Base-by-base conservation (phyloP, 2,329 filamentous ascomycete genomes). In the Hymenotorrendiella dingleyae region DNA sequence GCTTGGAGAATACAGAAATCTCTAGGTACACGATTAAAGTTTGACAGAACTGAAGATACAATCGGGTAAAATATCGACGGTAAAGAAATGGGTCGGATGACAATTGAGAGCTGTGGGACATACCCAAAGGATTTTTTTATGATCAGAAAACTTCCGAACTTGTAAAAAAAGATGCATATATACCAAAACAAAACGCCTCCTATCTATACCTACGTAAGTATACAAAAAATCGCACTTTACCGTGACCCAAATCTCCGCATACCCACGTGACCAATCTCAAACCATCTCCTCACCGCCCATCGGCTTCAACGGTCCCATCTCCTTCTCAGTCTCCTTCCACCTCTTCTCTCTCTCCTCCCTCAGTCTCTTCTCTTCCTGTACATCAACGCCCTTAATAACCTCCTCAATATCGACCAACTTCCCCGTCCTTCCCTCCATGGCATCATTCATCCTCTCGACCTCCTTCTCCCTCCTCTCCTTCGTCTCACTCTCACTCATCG, bases 391-490 rank as follows among this genome's bases (percentile, higher is more conserved):
- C 20, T 46, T 35, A 35, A 46, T 46, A 10, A 46, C 40, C 20
- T 33, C 39, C 14, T 46, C 44, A 27, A 46, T 46, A 37, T 46
- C 44, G 39, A 46, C 28, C 39, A 46, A 28, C 22, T 36, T 46
- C n/a, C 44, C 44, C 32, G 26, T 46, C 23, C 34, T 11, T 17
- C 42, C 42, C 22, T 38, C 42, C 23, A 23, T 28, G 16, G 28
- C 27, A 36, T 39, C 23, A 32, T 39, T 34, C 35, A 35, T 32
- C 23, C n/a, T 35, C 33, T 42, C 23, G 8, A 11, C 22, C 2
- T 30, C 17, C 22, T 20, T 12, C 36, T 19, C 20, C 27, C 32
- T 35, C 19, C 20, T 40, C 35, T 17, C 35, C 26, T 30, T 24
- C n/a, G 12, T 20, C n/a, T 45, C 27, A 10, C 28, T 36, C 36